Base-by-base conservation (phyloP, 1,284 basidiomycete species). In the Athelia psychrophila region DNA sequence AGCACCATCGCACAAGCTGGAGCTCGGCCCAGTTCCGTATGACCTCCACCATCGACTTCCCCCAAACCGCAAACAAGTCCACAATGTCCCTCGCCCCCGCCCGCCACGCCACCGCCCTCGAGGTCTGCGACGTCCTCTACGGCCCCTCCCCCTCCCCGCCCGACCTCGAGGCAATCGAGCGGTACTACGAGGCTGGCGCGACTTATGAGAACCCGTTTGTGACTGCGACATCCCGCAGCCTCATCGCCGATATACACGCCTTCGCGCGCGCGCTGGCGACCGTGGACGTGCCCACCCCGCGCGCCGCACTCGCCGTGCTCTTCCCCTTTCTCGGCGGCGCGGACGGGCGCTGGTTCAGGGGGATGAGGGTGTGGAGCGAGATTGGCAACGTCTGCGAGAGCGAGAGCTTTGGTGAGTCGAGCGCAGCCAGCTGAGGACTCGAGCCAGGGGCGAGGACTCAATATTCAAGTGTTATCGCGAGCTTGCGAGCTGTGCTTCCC, bases 191-290 rank as follows among this genome's bases (percentile, higher is more conserved):
- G 63, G 58, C 82, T 19, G 80, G 78, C 64, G 87, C 87, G 51
- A 76, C 83, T 80, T 90, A 90, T 60, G 87, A 90, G 66, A 90
- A 89, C 60, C 88, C 87, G 3, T 64, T 87, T 55, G 62, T 90
- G 32, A 89, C 86, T 24, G 86, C 86, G 42, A 86, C 81, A 2
- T 87, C 87, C 24, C 81, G 84, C 45, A 75, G 79, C 35, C 72
- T 87, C 47, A 87, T 90, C 54, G 73, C 80, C 45, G 85, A 89
- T 60, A 83, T 90, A 16, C 79, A 86, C 59, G 64, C 73, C 27
- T 71, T 88, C 49, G 78, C 82, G 8, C 76, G 73, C 19, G 78
- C 79, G 38, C 67, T 86, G 30, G 78, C 80, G 48, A 68, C 75
- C 12, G 62, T 90, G 24, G 79, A 88, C 60, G 70, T 87, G n/a